These are phyloP conservation scores for Dactylonectria macrodidyma DNA, from an alignment of 2,329 filamentous ascomycete species.

Conservation along the genomic window DNA sequence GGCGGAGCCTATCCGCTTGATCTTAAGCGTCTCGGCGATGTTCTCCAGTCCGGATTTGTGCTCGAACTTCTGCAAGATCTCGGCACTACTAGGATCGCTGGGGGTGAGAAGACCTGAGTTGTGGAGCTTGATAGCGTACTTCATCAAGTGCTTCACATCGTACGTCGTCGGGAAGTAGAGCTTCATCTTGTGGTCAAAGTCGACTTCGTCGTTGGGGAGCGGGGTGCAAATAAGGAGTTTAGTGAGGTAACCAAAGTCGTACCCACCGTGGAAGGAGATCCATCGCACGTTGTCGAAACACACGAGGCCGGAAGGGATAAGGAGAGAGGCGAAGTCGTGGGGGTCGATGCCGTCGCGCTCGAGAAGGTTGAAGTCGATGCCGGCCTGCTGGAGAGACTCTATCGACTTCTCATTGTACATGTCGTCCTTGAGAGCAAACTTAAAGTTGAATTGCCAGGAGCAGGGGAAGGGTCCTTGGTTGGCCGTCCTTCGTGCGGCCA, in stretches of 20 bases:
- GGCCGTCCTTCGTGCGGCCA: conserved; percentile 57
- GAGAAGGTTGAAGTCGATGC: conserved; percentile 91
- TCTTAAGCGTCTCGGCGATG: conserved; percentile 92
- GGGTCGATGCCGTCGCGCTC: conserved; percentile 93
- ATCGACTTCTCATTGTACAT: conserved; percentile 99
- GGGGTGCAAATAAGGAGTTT: conserved; percentile 90
- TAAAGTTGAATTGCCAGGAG: conserved; percentile 99
- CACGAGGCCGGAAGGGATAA: conserved; percentile 93
- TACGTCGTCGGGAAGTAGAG: conserved; percentile 95
- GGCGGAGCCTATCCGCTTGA: conserved; percentile 88
- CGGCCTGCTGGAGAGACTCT: conserved; percentile 88
- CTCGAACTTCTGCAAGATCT: conserved; percentile 88
- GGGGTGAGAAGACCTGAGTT: conserved; percentile 74
- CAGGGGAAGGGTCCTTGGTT: conserved; percentile 76
- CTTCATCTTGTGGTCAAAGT: conserved; percentile 91
- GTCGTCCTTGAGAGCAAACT: conserved; percentile 93
- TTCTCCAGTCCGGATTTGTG: conserved; percentile 94
- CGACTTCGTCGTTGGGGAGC: conserved; percentile 88
- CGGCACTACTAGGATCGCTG: conserved; percentile 74
- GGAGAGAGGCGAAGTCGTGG: conserved; percentile 86
- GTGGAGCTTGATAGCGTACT: conserved; percentile 83
- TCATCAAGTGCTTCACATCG: conserved; percentile 98
- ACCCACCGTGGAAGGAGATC: conserved; percentile 98
- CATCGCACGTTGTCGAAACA: conserved; percentile 91
- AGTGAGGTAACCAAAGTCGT: conserved; percentile 97